Conservation (phyloP, 1,139 yeast genomes). For the Yamadazyma dushanensis region DNA sequence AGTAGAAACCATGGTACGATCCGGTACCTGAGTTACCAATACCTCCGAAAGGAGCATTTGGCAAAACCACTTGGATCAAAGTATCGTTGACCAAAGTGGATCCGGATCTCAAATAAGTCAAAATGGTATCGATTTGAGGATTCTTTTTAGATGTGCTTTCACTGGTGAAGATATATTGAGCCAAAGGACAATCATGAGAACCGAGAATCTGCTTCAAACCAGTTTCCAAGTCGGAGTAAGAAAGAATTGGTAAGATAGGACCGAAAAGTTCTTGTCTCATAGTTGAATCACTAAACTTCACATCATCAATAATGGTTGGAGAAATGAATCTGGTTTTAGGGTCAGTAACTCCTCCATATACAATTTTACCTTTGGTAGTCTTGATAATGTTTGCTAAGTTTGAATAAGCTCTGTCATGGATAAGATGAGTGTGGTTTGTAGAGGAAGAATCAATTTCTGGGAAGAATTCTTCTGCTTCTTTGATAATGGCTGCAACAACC, state of each 20-base stretch:
- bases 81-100: constrained; percentile 72
- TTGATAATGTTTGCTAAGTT: constrained; percentile 49
- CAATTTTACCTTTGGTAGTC: constrained; percentile 55
- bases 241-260: constrained; percentile 76
- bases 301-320: constrained; percentile 73
- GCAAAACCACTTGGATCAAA: constrained; percentile 67
- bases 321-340: constrained; percentile 53
- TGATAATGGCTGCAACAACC: constrained; percentile 48
- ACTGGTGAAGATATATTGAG: constrained; percentile 71
- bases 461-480: constrained; percentile 43
- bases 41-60: constrained; percentile 90
- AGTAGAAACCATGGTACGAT: constrained; percentile 75
- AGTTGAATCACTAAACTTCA: constrained; percentile 62
- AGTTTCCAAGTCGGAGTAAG: constrained; percentile 47
- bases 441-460: constrained; percentile 23
- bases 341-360: constrained; percentile 57
- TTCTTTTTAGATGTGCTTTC: constrained; percentile 37
- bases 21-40: constrained; percentile 82
- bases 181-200: constrained; percentile 83
- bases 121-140: constrained; percentile 52
- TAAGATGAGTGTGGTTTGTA: constrained; percentile 62
- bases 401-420: constrained; percentile 58
- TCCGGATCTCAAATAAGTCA: constrained; percentile 68
- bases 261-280: constrained; percentile 85
- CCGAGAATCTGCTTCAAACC: constrained; percentile 50